Base-by-base conservation (phyloP, 352 stramenopile species). In the Achlya hypogyna region DNA sequence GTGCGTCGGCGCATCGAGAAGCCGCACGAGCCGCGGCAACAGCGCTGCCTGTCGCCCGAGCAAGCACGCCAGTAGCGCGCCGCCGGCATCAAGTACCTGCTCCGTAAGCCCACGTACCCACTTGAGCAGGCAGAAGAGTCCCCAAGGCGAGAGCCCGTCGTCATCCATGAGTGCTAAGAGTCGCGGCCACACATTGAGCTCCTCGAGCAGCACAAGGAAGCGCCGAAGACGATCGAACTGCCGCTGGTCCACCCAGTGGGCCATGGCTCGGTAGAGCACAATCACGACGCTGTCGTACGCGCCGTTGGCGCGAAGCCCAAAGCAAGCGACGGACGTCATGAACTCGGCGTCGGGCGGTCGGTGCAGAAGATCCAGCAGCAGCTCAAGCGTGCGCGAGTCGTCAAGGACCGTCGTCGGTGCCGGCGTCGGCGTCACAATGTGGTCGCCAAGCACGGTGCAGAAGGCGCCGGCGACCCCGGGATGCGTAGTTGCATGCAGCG, bases 111-210 rank as follows among this genome's bases (percentile, higher is more conserved):
- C 82, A 16, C 81, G 78, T 51, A 93, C 75, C 58, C 92, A 73
- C 58, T 91, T 91, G 28, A 96, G 73, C 20, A 93, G 86, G 56
- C 78, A 95, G 60, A 93, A 91, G 12, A 95, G 69, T 0, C 88
- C 88, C 80, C 77, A 91, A 1, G 88, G 88, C 5, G 86, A 95
- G 43, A 96, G 47, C 5, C 89, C 65, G 56, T 91, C 78, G 54
- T 73, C 72, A 53, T 54, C 51, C 40, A 88, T 71, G 69, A 94
- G 74, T 34, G 70, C 67, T 34, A 69, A 74, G 20, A 91, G 65
- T 27, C 72, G 71, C 70, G 73, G 51, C 85, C 85, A 94, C 5
- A 87, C 71, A 4, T 63, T 54, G 0, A 71, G 67, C 2, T 38
- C 47, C 1, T 35, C 29, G 35, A 66, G 53, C 12, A 51, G 34